Evolutionary conservation across 2,329 filamentous ascomycete genomes (phyloP), one percentile per base, ranked within the genome.

Genomic region (Clonostachys solani): DNA sequence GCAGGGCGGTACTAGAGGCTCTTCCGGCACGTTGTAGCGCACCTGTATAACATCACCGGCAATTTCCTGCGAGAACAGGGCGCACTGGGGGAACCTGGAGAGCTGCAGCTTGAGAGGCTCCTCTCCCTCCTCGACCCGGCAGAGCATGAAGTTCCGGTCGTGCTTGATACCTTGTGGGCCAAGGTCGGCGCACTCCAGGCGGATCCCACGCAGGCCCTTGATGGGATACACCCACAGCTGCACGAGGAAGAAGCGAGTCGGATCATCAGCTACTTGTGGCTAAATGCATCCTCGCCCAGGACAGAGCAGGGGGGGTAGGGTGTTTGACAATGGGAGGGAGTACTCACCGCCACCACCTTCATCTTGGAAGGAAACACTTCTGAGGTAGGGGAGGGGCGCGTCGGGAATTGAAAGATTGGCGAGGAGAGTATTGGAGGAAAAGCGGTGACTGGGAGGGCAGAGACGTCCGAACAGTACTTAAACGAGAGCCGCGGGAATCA

Each of bases 111-210:
- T 83, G 50, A 70, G 64, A 29, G 79, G 58, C 35, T 62, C 56
- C 29, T 60, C 69, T 38, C 67, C 62, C 40, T 66, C 55, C 16
- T 69, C 59, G 52, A 78, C 68, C 54, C 77, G 78, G 51, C 81
- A 75, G 5, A 90, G 75, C 80, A 90, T 87, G 65, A 88, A 90
- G 34, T 73, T 73, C 10, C 87, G 78, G 66, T 91, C 87, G 60
- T 86, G 69, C 38, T 71, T 68, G 54, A 89, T 72, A 13, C 86
- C 86, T 52, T 81, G 75, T n/a, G 73, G 70, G 6, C 77, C 78
- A 42, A 89, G 63, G n/a, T 65, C 64, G 4, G 83, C 74, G 1
- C 67, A 63, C 5, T 69, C 49, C 33, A 89, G 66, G 16, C 72
- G 63, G 46, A 85, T 77, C 44, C 78, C 80, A 35, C 82, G 79